A percentile compares a stretch with the other conserved stretches of the same genome.
Conservation (phyloP, 768 basidiomycete species). For the Xanthoconium purpureum region DNA sequence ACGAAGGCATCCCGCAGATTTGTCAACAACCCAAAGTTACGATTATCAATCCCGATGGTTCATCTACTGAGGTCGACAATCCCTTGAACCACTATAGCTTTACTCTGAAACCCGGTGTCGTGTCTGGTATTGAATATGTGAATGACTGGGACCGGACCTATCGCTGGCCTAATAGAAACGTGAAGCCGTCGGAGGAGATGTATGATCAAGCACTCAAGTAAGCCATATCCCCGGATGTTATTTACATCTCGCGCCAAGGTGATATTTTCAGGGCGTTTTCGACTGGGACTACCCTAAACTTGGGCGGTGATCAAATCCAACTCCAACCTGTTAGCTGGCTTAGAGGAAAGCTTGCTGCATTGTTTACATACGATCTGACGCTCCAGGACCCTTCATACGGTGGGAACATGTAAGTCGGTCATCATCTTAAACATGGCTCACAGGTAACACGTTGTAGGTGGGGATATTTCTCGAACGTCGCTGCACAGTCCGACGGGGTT, state of each 20-base stretch:
- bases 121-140: not conserved
- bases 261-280: conserved; percentile 4
- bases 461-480: conserved; percentile 15
- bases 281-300: not conserved
- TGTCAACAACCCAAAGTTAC: not conserved
- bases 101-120: not conserved
- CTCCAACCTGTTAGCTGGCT: conserved; percentile 12
- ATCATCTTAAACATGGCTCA: not conserved
- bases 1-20: conserved; percentile 5
- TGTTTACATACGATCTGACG: conserved; percentile 18
- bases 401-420: conserved; percentile 14
- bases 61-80: not conserved
- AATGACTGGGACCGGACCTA: conserved; percentile 10
- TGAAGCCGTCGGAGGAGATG: conserved; percentile 5
- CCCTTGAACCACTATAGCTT: conserved; percentile 17
- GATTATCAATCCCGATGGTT: not conserved
- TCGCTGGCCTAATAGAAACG: conserved; percentile 7
- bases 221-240: not conserved
- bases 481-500: not conserved
- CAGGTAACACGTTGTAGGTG: conserved; percentile 2
- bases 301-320: not conserved
- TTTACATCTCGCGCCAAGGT: not conserved
- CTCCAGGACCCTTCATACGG: conserved; percentile 6
- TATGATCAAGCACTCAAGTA: conserved; percentile 14
- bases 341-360: conserved; percentile 10